These are phyloP conservation scores for Vickermania spadyakhi DNA, from an alignment of 208 protist species.

Conservation along the genomic window DNA sequence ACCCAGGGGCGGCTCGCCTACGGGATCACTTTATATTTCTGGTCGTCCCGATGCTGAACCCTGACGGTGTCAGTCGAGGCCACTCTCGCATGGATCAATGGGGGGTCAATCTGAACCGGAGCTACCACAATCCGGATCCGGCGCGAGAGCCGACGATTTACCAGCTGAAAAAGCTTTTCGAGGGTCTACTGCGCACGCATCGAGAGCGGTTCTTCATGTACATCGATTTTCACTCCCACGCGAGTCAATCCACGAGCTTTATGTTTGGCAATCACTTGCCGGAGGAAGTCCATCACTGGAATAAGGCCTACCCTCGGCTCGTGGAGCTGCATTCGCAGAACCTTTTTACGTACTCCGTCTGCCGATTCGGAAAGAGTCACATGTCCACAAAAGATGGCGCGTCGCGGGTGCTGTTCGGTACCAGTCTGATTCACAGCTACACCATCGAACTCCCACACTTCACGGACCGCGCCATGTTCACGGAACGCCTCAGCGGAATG, in stretches of 20 bases:
- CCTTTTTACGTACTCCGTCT: constrained; percentile 66
- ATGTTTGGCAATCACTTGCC: constrained; percentile 89
- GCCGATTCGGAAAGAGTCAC: constrained; percentile 55
- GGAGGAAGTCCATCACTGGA: constrained; percentile 72
- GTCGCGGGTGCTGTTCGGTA: constrained; percentile 78
- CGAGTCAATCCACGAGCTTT: constrained; percentile 83
- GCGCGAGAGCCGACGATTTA: constrained; percentile 70
- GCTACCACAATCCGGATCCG: constrained; percentile 81
- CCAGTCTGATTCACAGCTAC: constrained; percentile 71
- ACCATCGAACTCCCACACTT: constrained; percentile 81
- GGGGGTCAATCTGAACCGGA: constrained; percentile 92
- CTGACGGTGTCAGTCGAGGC: constrained; percentile 90
- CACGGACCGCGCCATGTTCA: constrained; percentile 51
- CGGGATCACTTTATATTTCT: constrained; percentile 91
- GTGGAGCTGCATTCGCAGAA: constrained; percentile 62
- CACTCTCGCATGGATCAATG: constrained; percentile 87
- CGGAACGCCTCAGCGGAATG: constrained; percentile 29
- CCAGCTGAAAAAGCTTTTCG: constrained; percentile 71
- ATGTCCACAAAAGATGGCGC: constrained; percentile 77
- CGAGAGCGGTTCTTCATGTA: constrained; percentile 77
- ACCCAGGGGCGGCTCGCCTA: constrained; percentile 43
- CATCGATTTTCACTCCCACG: constrained; percentile 92
- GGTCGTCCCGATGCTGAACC: constrained; percentile 92
- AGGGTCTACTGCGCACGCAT: constrained; percentile 50
- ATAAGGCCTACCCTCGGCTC: constrained; percentile 66